Base-by-base conservation (phyloP, 2,329 filamentous ascomycete genomes). In the Neofusicoccum parvum region DNA sequence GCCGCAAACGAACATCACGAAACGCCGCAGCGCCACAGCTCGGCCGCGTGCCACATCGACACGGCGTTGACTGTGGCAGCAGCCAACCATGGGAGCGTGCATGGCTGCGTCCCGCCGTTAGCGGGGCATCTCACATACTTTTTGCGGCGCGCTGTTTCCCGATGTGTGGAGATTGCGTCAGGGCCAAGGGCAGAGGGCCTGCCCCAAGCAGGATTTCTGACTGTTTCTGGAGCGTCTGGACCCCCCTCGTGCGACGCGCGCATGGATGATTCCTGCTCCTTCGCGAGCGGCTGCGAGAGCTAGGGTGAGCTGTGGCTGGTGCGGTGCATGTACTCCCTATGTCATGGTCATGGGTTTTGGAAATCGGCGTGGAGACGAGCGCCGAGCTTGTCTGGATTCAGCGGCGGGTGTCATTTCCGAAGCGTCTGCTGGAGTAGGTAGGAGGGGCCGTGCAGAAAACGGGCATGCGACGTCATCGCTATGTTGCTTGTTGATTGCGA, bases 251-350 rank as follows among this genome's bases (percentile, higher is more conserved):
- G 50, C 34, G n/a, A 37, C 53, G 15, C 20, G 9, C 12, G 56
- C 56, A 60, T 60, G 56, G 56, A 60, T 60, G 56, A 60, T 48
- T 36, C 56, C 39, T 46, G 56, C 11, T 37, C 27, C 56, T 34
- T 37, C 56, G 5, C 15, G 53, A 6, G 50, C 50, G 32, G 50
- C 48, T 50, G 37, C 11, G 37, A 39, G 10, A 10, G 37, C 11
- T 11, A 11, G 11, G 11, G 37, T 39, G 10, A 39, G 37, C 32
- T 60, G 56, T 60, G 56, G 56, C 56, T 60, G 43, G 56, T 60
- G 56, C n/a, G 27, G 15, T 14, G 14, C 5, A 17, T 45, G 41
- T 45, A 17, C 41, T 32, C 5, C 14, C 41, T 36, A 48, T 60
- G 56, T 60, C 56, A 60, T 60, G 56, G 50, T 60, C 41, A 48